These are phyloP conservation scores for Alternaria gaisen DNA, from an alignment of 2,329 filamentous ascomycete species.

Conservation along the genomic window DNA sequence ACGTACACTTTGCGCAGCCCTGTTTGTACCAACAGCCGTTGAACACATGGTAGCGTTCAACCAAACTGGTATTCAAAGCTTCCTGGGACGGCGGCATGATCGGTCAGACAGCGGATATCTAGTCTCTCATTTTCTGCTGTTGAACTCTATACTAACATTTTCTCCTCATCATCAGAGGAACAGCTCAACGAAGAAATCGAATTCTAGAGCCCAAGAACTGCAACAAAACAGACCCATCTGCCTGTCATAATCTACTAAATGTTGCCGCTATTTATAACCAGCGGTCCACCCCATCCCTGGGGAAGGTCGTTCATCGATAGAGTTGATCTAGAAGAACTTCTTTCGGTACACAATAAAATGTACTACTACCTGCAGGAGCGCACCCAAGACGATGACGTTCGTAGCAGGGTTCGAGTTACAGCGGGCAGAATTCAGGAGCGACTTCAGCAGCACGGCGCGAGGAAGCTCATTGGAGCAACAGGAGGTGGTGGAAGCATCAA, in stretches of 20 bases:
- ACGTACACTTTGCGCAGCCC: background rate
- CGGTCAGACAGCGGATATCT: background rate
- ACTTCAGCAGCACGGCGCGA: background rate
- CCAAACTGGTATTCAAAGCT: background rate
- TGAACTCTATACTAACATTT: background rate
- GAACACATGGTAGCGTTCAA: background rate
- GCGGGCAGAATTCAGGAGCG: background rate
- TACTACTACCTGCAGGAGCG: background rate
- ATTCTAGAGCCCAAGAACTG: background rate
- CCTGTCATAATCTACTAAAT: background rate
- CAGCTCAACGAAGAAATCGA: background rate
- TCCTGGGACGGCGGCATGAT: background rate
- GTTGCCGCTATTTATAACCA: background rate
- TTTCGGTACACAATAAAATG: background rate
- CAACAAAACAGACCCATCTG: background rate
- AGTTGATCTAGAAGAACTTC: background rate
- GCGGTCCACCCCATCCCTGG: background rate
- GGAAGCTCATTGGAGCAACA: background rate
- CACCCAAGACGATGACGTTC: background rate
- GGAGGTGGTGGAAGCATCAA: background rate
- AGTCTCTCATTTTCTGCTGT: background rate
- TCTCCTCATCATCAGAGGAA: background rate
- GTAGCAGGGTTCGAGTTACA: background rate
- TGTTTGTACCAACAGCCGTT: background rate
- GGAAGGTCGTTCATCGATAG: background rate